Percentiles rank a stretch among this genome's conserved stretches.
phyloP scores from a whole-genome alignment of 192 early-diverging fungal genomes.

The Coemansia sp. region DNA sequence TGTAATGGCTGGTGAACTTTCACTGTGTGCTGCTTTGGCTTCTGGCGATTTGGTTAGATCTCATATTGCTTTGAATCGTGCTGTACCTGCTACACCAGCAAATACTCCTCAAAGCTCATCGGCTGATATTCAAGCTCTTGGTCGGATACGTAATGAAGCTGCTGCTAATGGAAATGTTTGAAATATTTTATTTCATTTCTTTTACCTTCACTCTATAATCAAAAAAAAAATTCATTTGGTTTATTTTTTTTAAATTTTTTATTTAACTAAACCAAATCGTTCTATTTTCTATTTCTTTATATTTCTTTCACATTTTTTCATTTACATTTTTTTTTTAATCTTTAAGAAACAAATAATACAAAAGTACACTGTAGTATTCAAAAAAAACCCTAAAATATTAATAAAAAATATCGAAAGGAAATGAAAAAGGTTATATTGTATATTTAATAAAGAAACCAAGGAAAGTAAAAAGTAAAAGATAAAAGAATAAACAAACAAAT shows the following conservation, averaged over 20 bases:
- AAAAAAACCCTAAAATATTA: too few relatives aligned
- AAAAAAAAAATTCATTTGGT: constrained; percentile 1
- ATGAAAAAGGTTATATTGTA: too few relatives aligned
- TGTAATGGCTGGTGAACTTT: constrained; percentile 92
- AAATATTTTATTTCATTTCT: too few relatives aligned
- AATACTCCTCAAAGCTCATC: constrained; percentile 26
- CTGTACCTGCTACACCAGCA: constrained; percentile 41
- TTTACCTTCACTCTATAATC: too few relatives aligned
- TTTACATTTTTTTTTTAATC: too few relatives aligned
- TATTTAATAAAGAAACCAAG: background rate
- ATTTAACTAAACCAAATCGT: too few relatives aligned
- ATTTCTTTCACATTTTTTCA: too few relatives aligned
- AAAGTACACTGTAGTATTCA: too few relatives aligned
- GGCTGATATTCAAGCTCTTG: constrained; percentile 10
- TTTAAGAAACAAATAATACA: too few relatives aligned
- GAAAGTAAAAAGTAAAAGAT: background rate
- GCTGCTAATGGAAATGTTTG: constrained; percentile 15
- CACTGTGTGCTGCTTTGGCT: constrained; percentile 78
- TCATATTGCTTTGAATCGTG: constrained; percentile 86
- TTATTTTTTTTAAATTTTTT: too few relatives aligned
- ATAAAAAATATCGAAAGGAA: too few relatives aligned
- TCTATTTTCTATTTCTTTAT: too few relatives aligned
- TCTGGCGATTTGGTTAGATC: constrained; percentile 85
- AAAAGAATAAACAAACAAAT: background rate
- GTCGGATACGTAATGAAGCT: constrained; percentile 3